Percentiles rank a stretch among this genome's conserved stretches.
Evolutionary conservation across 176 grass and related monocot genomes (phyloP).

Genomic region (Tillandsia leiboldiana): DNA sequence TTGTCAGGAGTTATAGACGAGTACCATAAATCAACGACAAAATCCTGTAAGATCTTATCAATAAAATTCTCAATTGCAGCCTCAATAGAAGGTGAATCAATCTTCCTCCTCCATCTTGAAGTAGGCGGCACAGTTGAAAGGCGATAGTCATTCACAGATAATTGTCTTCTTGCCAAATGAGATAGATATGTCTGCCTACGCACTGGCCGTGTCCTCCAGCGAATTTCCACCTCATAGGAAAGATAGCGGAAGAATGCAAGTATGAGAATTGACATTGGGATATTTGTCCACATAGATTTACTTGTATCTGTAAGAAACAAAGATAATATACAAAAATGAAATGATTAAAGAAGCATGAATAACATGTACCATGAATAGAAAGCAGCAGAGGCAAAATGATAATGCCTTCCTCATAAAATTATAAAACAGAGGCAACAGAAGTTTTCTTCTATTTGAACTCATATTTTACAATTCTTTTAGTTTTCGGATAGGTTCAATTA

Average conservation of each 20-base stretch:
- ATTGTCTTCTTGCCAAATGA: conserved; percentile 55
- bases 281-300: conserved; percentile 99
- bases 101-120: conserved; percentile 89
- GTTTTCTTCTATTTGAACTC: no score
- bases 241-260: conserved; percentile 68
- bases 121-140: conserved; percentile 47
- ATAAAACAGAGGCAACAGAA: no score
- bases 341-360: not conserved
- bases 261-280: conserved; percentile 90
- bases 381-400: not conserved
- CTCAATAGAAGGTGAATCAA: conserved; percentile 71
- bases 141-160: conserved; percentile 60
- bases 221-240: conserved; percentile 76
- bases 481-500: no score
- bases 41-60: conserved; percentile 80
- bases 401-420: no score
- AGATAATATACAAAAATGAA: conserved; percentile 8
- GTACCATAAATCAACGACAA: conserved; percentile 86
- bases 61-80: conserved; percentile 76
- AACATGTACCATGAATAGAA: conserved; percentile 1
- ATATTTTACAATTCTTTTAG: no score
- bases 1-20: conserved; percentile 76
- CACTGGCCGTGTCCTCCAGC: conserved; percentile 51
- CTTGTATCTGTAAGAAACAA: conserved; percentile 76
- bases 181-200: conserved; percentile 64